Evolutionary conservation across 2,329 filamentous ascomycete species (phyloP).

Genomic region (Helotiales sp.): DNA sequence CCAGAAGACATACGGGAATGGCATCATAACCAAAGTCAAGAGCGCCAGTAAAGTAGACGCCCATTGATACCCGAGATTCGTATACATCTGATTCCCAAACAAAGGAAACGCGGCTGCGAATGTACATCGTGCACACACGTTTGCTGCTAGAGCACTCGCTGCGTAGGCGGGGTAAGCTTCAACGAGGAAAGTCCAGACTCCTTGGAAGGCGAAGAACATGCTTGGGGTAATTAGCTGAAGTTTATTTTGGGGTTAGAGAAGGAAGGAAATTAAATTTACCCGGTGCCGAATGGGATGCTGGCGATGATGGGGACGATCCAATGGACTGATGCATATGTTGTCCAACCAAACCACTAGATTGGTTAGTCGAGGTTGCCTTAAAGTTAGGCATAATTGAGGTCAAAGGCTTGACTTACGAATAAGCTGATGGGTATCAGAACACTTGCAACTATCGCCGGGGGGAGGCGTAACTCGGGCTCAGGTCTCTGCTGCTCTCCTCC

Average conservation of each 20-base stretch:
- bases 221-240: constrained; percentile 6
- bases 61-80: constrained; percentile 67
- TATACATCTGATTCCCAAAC: constrained; percentile 72
- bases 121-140: constrained; percentile 74
- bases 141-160: constrained; percentile 77
- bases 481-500: constrained; percentile 42
- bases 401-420: constrained; percentile 49
- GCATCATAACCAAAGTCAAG: constrained; percentile 57
- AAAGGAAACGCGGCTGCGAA: constrained; percentile 80
- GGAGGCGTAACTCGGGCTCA: constrained; percentile 84
- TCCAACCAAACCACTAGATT: constrained; percentile 75
- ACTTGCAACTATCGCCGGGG: constrained; percentile 70
- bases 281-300: constrained; percentile 66
- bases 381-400: no score
- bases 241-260: background rate
- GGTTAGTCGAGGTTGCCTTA: no score
- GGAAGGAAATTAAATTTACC: constrained; percentile 48
- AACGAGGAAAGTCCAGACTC: constrained; percentile 80
- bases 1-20: constrained; percentile 46
- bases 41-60: constrained; percentile 60
- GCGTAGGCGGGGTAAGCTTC: constrained; percentile 76
- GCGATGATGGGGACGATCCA: constrained; percentile 76
- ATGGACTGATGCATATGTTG: constrained; percentile 69
- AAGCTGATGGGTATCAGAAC: constrained; percentile 75
- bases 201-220: constrained; percentile 73